phyloP scores from a whole-genome alignment of 306 rosid genomes.

The Vicia faba region DNA sequence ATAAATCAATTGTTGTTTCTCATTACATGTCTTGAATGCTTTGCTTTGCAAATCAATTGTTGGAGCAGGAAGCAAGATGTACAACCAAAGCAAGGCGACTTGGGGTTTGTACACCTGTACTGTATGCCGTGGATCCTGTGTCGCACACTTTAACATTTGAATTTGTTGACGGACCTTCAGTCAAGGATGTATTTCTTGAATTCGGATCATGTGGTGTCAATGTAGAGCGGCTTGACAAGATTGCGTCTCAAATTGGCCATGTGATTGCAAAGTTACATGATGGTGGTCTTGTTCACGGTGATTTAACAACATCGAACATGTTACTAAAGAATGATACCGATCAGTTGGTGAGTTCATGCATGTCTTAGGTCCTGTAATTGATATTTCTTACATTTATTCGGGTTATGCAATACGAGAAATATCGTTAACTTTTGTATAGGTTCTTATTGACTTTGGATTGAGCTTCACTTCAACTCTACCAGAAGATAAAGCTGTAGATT shows the following conservation, averaged over 20 bases:
- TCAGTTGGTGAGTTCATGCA: too few species aligned
- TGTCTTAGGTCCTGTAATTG: too few species aligned
- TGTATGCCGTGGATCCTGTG: conserved; percentile 66
- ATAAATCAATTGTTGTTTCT: too few species aligned
- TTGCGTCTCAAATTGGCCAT: conserved; percentile 75
- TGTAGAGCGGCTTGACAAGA: conserved; percentile 50
- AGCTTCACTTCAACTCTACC: conserved; percentile 83
- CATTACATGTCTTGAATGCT: too few species aligned
- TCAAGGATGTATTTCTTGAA: conserved; percentile 77
- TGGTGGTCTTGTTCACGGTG: conserved; percentile 87
- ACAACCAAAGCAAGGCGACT: conserved; percentile 86
- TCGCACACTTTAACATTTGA: conserved; percentile 73
- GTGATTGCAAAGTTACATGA: conserved; percentile 82
- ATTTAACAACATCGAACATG: conserved; percentile 90
- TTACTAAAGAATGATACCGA: conserved; percentile 53
- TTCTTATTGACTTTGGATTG: too few species aligned
- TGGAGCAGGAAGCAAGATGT: conserved; percentile 94
- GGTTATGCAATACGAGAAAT: too few species aligned
- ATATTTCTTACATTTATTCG: too few species aligned
- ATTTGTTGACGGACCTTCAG: conserved; percentile 69
- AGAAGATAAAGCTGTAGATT: conserved; percentile 91
- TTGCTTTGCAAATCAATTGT: too few species aligned
- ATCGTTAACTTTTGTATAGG: too few species aligned
- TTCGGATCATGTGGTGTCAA: conserved; percentile 50
- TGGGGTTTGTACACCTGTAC: conserved; percentile 71